Conservation (phyloP, 2,329 filamentous ascomycete species). For the Beauveria medogensis region DNA sequence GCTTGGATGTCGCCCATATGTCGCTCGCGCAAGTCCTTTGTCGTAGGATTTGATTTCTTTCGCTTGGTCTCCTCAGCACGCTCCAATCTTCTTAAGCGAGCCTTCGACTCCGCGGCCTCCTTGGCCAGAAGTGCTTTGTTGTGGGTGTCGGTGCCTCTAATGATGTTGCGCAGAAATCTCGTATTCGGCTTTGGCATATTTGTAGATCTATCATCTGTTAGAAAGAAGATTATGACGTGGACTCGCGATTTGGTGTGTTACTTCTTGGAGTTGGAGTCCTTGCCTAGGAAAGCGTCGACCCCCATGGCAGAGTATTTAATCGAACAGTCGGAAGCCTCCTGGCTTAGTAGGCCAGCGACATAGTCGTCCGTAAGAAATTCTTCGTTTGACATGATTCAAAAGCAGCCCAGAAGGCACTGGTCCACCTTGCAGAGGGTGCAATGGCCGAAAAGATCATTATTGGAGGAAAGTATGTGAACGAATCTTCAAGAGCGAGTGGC, state of each 20-base stretch:
- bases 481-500: neutral
- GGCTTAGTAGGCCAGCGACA: slow-evolving; percentile 68
- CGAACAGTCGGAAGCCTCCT: slow-evolving; percentile 69
- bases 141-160: slow-evolving; percentile 79
- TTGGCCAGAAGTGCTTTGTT: slow-evolving; percentile 80
- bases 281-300: slow-evolving; percentile 50
- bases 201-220: slow-evolving; percentile 41
- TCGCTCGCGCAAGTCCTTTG: slow-evolving; percentile 44
- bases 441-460: neutral
- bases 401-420: neutral
- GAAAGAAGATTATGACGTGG: slow-evolving; percentile 14
- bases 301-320: slow-evolving; percentile 69
- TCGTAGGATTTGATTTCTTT: slow-evolving; percentile 35
- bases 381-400: slow-evolving; percentile 32
- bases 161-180: slow-evolving; percentile 77
- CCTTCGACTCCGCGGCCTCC: slow-evolving; percentile 71
- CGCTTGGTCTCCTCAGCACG: slow-evolving; percentile 36
- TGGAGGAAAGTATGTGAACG: neutral
- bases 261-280: slow-evolving; percentile 38
- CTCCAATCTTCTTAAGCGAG: slow-evolving; percentile 57
- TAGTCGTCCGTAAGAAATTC: slow-evolving; percentile 65
- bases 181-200: slow-evolving; percentile 83
- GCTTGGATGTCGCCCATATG: slow-evolving; percentile 55
- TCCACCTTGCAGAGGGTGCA: neutral
- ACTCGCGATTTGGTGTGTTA: slow-evolving; percentile 23